Conservation (phyloP, 1,139 yeast species). For the Yarrowia galli region DNA sequence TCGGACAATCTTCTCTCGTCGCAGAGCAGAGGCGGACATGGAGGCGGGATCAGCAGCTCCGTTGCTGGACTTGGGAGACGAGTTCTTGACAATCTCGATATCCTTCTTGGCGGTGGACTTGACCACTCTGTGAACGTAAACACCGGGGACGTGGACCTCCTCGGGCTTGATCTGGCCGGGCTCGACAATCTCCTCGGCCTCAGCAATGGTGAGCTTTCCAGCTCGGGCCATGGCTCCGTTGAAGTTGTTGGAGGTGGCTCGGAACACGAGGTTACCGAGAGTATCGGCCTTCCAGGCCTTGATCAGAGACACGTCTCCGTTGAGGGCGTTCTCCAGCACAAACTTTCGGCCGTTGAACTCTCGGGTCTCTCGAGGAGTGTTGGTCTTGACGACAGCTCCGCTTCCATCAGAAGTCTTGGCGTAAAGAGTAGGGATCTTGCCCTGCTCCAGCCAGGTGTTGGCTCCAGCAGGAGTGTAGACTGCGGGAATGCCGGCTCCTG, state of each 20-base stretch:
- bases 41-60: constrained; percentile 8
- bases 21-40: constrained; percentile 41
- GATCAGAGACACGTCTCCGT: constrained; percentile 58
- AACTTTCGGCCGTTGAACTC: constrained; percentile 56
- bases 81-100: constrained; percentile 53
- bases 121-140: constrained; percentile 55
- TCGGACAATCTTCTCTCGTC: constrained; percentile 54
- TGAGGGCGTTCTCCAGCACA: constrained; percentile 56
- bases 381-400: constrained; percentile 50
- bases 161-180: constrained; percentile 58
- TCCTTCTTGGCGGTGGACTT: constrained; percentile 56
- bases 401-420: constrained; percentile 46
- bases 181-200: constrained; percentile 60
- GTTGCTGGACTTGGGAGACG: constrained; percentile 33
- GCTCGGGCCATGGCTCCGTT: constrained; percentile 58
- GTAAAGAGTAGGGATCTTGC: constrained; percentile 57
- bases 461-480: constrained; percentile 60
- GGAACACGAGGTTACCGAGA: constrained; percentile 58
- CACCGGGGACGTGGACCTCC: constrained; percentile 58
- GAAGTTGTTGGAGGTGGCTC: constrained; percentile 59
- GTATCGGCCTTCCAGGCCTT: constrained; percentile 60
- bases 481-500: constrained; percentile 60
- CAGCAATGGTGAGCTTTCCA: constrained; percentile 58
- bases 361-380: constrained; percentile 55
- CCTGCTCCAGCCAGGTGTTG: constrained; percentile 61